A percentile compares a stretch with the other conserved stretches of the same genome.
These are phyloP conservation scores for Avena sativa DNA, from an alignment of 176 grass and related monocot species.

Conservation along the genomic window DNA sequence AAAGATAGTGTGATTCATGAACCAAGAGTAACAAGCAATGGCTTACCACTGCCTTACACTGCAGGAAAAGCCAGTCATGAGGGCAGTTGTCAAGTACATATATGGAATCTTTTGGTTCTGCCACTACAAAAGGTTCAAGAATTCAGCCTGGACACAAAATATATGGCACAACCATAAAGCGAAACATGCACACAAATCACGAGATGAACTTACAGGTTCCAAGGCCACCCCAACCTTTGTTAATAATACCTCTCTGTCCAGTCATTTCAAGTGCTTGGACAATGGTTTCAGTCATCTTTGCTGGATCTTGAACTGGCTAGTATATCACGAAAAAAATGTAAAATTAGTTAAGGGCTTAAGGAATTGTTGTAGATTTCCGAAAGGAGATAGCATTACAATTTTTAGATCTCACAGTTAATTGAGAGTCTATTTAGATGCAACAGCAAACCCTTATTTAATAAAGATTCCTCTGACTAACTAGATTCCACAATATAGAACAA, in stretches of 20 bases:
- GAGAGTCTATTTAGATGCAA: background rate
- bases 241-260: slow-evolving; percentile 93
- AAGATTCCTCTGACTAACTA: background rate
- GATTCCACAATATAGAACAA: background rate
- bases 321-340: slow-evolving; percentile 28
- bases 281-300: slow-evolving; percentile 90
- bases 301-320: slow-evolving; percentile 95
- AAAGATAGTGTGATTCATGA: slow-evolving; percentile 4
- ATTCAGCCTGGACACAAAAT: slow-evolving; percentile 39
- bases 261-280: slow-evolving; percentile 81
- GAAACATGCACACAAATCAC: slow-evolving; percentile 29
- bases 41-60: slow-evolving; percentile 90
- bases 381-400: background rate
- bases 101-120: slow-evolving; percentile 81
- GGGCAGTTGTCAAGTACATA: slow-evolving; percentile 92
- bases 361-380: background rate
- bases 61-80: slow-evolving; percentile 97
- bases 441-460: background rate
- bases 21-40: slow-evolving; percentile 9
- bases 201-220: slow-evolving; percentile 77
- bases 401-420: background rate
- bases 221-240: slow-evolving; percentile 99
- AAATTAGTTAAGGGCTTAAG: background rate
- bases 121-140: slow-evolving; percentile 58
- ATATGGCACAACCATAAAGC: slow-evolving; percentile 21